Percentiles rank a stretch among this genome's conserved stretches.
Conservation (phyloP, 495 filamentous ascomycete genomes). For the Tuber borchii region DNA sequence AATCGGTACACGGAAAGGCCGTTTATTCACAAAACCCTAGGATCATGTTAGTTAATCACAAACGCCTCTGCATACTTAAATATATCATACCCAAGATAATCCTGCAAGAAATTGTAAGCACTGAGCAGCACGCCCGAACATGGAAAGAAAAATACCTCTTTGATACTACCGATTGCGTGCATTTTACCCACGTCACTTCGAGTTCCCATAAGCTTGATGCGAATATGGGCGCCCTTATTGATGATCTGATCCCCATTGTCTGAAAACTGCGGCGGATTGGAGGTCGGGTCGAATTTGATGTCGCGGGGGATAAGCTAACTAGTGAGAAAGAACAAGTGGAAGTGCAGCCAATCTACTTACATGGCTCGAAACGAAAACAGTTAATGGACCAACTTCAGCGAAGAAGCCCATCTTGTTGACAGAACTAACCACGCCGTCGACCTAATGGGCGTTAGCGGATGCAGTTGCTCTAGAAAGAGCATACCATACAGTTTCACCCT, state of each 20-base stretch:
- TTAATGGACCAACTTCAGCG: conserved; percentile 77
- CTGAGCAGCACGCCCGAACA: background rate
- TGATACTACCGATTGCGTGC: conserved; percentile 95
- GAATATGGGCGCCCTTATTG: conserved; percentile 84
- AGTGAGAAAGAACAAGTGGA: conserved; percentile 36
- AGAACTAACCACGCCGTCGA: conserved; percentile 82
- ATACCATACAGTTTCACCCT: conserved; percentile 81
- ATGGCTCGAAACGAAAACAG: conserved; percentile 79
- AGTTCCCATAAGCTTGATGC: conserved; percentile 86
- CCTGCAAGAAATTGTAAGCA: conserved; percentile 28
- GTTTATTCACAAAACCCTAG: background rate
- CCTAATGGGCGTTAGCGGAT: conserved; percentile 48
- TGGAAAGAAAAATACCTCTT: conserved; percentile 54
- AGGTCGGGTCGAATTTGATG: conserved; percentile 87
- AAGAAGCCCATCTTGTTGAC: conserved; percentile 92
- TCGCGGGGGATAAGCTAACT: conserved; percentile 80
- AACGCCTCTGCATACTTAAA: background rate
- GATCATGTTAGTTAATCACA: background rate
- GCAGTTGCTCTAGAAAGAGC: background rate
- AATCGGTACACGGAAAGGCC: background rate
- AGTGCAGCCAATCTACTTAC: conserved; percentile 50
- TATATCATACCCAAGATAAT: conserved; percentile 38
- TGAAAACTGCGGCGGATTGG: conserved; percentile 75
- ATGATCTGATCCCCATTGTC: conserved; percentile 88
- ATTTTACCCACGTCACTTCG: conserved; percentile 86